phyloP scores from a whole-genome alignment of 2,329 filamentous ascomycete genomes.

The Phaeophleospora eucalypticola region DNA sequence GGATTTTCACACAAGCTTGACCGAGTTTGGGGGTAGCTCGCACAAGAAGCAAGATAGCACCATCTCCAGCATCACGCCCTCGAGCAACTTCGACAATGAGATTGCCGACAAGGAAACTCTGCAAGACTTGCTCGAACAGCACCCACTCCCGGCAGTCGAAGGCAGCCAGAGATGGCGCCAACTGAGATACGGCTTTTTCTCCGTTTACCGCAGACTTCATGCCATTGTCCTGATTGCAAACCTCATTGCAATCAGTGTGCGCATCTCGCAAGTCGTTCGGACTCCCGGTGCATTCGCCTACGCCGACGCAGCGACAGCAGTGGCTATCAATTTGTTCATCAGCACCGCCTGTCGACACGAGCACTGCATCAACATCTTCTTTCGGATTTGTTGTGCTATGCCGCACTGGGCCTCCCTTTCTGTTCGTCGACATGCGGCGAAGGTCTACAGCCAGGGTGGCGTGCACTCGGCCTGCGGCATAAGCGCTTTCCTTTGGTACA shows the following conservation, averaged over 20 bases:
- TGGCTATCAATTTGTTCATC: constrained; percentile 33
- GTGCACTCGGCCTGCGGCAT: constrained; percentile 38
- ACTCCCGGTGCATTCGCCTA: constrained; percentile 20
- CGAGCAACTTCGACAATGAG: constrained; percentile 9
- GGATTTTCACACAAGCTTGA: no score
- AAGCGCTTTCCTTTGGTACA: constrained; percentile 43
- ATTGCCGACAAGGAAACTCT: constrained; percentile 27
- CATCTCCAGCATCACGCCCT: no score
- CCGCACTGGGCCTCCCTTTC: constrained; percentile 33
- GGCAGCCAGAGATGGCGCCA: constrained; percentile 20
- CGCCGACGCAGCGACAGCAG: constrained; percentile 31
- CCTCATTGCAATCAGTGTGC: constrained; percentile 20
- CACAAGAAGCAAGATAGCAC: no score
- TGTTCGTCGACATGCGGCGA: constrained; percentile 36
- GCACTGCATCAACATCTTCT: constrained; percentile 39
- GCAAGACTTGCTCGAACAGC: constrained; percentile 12
- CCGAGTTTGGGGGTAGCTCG: no score
- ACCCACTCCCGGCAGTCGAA: constrained; percentile 22
- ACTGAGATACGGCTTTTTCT: constrained; percentile 30
- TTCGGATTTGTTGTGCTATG: constrained; percentile 30
- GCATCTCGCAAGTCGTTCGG: not conserved
- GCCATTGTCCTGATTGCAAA: constrained; percentile 27
- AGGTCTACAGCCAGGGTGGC: constrained; percentile 41
- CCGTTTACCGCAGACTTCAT: constrained; percentile 31
- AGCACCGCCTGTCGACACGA: constrained; percentile 38